A percentile compares a stretch with the other conserved stretches of the same genome.
These are phyloP conservation scores for Polyporus arcularius DNA, from an alignment of 768 basidiomycete genomes.

Conservation along the genomic window DNA sequence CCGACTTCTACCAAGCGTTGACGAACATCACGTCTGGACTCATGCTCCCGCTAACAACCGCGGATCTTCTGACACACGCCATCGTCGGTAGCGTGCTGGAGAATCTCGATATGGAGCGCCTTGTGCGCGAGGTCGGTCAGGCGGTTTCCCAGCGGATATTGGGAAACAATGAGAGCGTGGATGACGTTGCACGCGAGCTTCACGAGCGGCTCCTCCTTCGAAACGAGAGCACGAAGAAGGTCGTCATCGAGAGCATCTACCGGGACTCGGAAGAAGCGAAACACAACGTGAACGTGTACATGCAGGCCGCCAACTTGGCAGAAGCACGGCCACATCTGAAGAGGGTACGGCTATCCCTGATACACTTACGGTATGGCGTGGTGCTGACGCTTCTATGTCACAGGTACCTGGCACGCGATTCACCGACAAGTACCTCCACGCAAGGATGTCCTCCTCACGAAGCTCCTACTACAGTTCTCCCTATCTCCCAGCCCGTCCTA, in stretches of 20 bases:
- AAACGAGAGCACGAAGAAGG: slow-evolving; percentile 96
- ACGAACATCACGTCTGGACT: slow-evolving; percentile 91
- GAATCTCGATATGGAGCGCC: slow-evolving; percentile 96
- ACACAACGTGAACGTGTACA: slow-evolving; percentile 90
- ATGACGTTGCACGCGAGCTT: slow-evolving; percentile 92
- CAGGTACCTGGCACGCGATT: slow-evolving; percentile 95
- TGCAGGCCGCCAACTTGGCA: slow-evolving; percentile 63
- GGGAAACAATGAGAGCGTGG: slow-evolving; percentile 92
- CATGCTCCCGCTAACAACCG: slow-evolving; percentile 95
- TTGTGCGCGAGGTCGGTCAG: slow-evolving; percentile 91
- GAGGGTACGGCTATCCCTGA: slow-evolving; percentile 54
- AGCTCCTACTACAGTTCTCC: slow-evolving; percentile 50
- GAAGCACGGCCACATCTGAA: slow-evolving; percentile 79
- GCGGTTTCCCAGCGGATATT: slow-evolving; percentile 92
- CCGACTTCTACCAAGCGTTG: slow-evolving; percentile 93
- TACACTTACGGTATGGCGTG: neutral
- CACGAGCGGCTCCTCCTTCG: slow-evolving; percentile 89
- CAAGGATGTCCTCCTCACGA: slow-evolving; percentile 60
- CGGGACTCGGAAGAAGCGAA: slow-evolving; percentile 84
- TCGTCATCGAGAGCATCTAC: slow-evolving; percentile 96
- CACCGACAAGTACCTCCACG: slow-evolving; percentile 92
- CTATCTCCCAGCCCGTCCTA: slow-evolving; percentile 42
- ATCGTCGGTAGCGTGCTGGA: slow-evolving; percentile 97
- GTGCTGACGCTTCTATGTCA: neutral
- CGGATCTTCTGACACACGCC: slow-evolving; percentile 90